Evolutionary conservation across 2,329 filamentous ascomycete genomes (phyloP).

Genomic region (Hymenoscyphus occultus): DNA sequence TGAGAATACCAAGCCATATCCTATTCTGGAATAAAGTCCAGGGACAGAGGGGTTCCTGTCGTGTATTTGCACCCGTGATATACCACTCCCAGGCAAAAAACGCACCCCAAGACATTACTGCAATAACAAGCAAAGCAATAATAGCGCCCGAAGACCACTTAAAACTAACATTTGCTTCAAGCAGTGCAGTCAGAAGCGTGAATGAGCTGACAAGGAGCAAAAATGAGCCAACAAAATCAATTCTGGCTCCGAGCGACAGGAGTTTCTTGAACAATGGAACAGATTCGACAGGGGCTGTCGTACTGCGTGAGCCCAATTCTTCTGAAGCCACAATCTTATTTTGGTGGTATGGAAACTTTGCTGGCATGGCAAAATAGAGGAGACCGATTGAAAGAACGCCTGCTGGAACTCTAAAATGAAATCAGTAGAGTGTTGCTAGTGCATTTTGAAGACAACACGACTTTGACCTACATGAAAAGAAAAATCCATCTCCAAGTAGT

Average conservation of each 20-base stretch:
- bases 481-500: slow-evolving; percentile 4
- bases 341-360: not conserved
- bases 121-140: not conserved
- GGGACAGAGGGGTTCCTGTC: slow-evolving; percentile 3
- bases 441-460: too few relatives aligned
- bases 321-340: not conserved
- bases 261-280: not conserved
- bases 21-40: not conserved
- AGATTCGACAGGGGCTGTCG: too few relatives aligned
- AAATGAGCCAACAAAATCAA: not conserved
- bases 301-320: too few relatives aligned
- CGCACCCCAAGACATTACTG: not conserved
- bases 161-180: not conserved
- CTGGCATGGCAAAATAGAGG: not conserved
- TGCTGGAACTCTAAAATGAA: not conserved
- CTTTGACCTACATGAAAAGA: slow-evolving; percentile 4
- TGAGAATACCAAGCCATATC: not conserved
- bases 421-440: too few relatives aligned
- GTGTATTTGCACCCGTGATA: not conserved
- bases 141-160: not conserved
- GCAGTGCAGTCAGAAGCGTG: not conserved
- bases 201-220: not conserved
- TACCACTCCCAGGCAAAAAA: not conserved
- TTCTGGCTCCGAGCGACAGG: not conserved
- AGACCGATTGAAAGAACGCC: not conserved